A percentile compares a stretch with the other conserved stretches of the same genome.
These are phyloP conservation scores for Hylodesmum podocarpum DNA, from an alignment of 306 rosid genomes.

Conservation along the genomic window DNA sequence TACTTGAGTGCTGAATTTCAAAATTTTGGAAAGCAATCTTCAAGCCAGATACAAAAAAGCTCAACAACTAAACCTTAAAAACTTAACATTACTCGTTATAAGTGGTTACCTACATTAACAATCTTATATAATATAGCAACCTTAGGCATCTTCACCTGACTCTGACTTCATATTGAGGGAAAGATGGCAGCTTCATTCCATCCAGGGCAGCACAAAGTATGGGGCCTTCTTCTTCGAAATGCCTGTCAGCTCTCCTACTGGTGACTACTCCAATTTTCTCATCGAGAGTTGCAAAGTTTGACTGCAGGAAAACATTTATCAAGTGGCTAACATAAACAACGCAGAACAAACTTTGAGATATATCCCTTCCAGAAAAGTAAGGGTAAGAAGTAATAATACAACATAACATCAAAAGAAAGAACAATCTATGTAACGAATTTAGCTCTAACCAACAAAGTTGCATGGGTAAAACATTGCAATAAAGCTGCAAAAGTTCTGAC, in stretches of 20 bases:
- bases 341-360: constrained; percentile 5
- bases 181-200: constrained; percentile 88
- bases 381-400: not conserved
- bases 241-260: constrained; percentile 94
- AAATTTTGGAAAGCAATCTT: constrained; percentile 18
- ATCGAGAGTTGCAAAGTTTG: constrained; percentile 91
- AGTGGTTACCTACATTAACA: constrained; percentile 20
- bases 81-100: not conserved
- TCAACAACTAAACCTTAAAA: constrained; percentile 12
- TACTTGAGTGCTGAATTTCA: not conserved
- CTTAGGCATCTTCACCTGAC: constrained; percentile 71
- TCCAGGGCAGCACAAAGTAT: constrained; percentile 84
- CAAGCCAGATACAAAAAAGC: constrained; percentile 13
- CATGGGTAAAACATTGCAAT: not conserved
- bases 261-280: constrained; percentile 81
- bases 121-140: constrained; percentile 23
- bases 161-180: constrained; percentile 91
- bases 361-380: not conserved
- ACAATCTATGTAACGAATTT: not conserved
- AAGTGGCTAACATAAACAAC: constrained; percentile 6
- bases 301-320: constrained; percentile 46
- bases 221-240: constrained; percentile 97
- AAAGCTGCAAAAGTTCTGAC: not conserved
- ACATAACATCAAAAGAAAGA: not conserved
- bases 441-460: not conserved